Evolutionary conservation across 805 yeast genomes (phyloP).

Genomic region (Jamesozyma lodderae): DNA sequence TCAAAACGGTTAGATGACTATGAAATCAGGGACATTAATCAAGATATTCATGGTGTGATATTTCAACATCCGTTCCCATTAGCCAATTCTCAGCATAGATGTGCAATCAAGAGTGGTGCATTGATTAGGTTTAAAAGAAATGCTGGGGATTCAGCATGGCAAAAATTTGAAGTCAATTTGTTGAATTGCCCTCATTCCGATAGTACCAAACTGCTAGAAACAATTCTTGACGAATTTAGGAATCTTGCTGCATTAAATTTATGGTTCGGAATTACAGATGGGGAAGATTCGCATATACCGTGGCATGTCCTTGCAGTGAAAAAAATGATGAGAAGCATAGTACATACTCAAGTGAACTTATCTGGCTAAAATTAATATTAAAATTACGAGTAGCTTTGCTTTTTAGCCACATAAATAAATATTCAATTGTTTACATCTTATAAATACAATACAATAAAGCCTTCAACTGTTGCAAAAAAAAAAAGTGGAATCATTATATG

Average conservation of each 20-base stretch:
- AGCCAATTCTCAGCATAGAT: slow-evolving; percentile 59
- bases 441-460: too few species aligned
- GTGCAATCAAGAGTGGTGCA: slow-evolving; percentile 66
- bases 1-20: slow-evolving; percentile 19
- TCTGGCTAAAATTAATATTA: too few species aligned
- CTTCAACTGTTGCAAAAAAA: too few species aligned
- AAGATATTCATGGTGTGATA: slow-evolving; percentile 48
- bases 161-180: slow-evolving; percentile 52
- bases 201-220: slow-evolving; percentile 45
- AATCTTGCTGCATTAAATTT: slow-evolving; percentile 38
- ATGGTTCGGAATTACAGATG: slow-evolving; percentile 33
- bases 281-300: slow-evolving; percentile 42
- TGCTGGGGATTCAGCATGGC: slow-evolving; percentile 22
- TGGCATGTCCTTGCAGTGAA: slow-evolving; percentile 68
- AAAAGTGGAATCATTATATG: too few species aligned
- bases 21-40: slow-evolving; percentile 40
- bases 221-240: slow-evolving; percentile 51
- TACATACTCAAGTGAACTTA: slow-evolving; percentile 49
- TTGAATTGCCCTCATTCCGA: slow-evolving; percentile 67
- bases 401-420: too few species aligned
- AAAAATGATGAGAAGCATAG: slow-evolving; percentile 48
- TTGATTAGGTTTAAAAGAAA: slow-evolving; percentile 35
- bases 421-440: too few species aligned
- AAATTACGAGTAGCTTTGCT: too few species aligned
- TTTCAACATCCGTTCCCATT: slow-evolving; percentile 56